A percentile compares a stretch with the other conserved stretches of the same genome.
phyloP scores from a whole-genome alignment of 495 filamentous ascomycete species.

The Parathielavia appendiculata region DNA sequence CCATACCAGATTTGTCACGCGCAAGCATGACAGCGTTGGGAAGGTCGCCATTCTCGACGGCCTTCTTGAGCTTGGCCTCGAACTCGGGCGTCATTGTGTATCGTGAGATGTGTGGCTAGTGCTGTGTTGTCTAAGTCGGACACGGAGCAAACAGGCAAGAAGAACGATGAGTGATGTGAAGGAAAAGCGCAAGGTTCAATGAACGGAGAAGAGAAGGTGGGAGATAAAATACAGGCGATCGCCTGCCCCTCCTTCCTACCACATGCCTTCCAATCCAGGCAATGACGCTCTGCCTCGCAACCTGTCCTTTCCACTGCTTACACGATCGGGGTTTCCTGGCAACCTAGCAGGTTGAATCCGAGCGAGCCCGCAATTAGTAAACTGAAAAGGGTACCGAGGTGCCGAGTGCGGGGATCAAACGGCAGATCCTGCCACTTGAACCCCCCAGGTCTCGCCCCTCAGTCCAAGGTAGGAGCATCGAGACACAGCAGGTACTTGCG shows the following conservation, averaged over 20 bases:
- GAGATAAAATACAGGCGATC: background rate
- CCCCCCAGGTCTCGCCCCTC: background rate
- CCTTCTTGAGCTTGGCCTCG: slow-evolving; percentile 15
- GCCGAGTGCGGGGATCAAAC: background rate
- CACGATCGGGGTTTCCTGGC: background rate
- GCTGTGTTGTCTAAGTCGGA: background rate
- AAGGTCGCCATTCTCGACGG: slow-evolving; percentile 15
- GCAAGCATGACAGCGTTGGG: slow-evolving; percentile 16
- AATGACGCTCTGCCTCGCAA: background rate
- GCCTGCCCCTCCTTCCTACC: background rate
- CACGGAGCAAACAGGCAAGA: background rate
- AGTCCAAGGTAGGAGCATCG: background rate
- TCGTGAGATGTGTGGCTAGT: background rate
- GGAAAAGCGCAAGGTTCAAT: background rate
- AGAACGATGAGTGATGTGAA: background rate
- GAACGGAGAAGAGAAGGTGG: background rate
- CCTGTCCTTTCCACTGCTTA: background rate
- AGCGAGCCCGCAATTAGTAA: no score
- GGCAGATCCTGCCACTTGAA: background rate
- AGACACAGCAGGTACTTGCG: no score
- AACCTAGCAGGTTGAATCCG: background rate
- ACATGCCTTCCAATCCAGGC: background rate
- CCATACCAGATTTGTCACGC: slow-evolving; percentile 16
- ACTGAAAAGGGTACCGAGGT: background rate
- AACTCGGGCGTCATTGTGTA: slow-evolving; percentile 14